A percentile compares a stretch with the other conserved stretches of the same genome.
phyloP scores from a whole-genome alignment of 2,329 filamentous ascomycete genomes.

The Paraphaeosphaeria sporulosa region DNA sequence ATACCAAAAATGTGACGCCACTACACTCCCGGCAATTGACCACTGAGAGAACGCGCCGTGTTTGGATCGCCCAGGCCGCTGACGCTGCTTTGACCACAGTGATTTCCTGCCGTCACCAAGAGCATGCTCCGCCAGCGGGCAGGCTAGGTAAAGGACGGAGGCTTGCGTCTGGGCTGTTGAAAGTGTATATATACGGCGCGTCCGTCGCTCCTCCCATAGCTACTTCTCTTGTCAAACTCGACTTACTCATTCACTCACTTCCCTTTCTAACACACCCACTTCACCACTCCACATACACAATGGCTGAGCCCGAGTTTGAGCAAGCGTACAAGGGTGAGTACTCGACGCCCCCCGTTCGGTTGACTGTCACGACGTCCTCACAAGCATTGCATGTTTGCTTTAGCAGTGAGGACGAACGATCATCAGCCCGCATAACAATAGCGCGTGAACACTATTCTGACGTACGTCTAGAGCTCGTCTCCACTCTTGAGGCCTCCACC shows the following conservation, averaged over 20 bases:
- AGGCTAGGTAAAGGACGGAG: conserved; percentile 11
- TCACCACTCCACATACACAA: conserved; percentile 47
- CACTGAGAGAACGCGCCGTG: conserved; percentile 61
- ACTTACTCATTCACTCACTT: background rate
- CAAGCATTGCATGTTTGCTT: background rate
- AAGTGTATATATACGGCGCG: conserved; percentile 39
- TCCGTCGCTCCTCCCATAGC: conserved; percentile 18
- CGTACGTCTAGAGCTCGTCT: conserved; percentile 76
- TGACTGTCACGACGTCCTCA: background rate
- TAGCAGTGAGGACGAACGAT: background rate
- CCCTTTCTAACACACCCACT: conserved; percentile 3
- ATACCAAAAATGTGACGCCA: conserved; percentile 33
- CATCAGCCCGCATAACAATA: background rate
- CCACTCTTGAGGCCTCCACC: conserved; percentile 90
- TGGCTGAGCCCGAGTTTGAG: conserved; percentile 98
- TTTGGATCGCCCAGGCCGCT: conserved; percentile 90
- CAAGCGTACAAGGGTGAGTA: conserved; percentile 91
- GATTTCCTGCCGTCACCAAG: conserved; percentile 26
- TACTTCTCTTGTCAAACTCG: conserved; percentile 17
- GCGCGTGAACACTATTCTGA: conserved; percentile 18
- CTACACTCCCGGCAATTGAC: conserved; percentile 29
- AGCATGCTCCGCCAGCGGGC: conserved; percentile 27
- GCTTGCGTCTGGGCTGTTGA: conserved; percentile 18
- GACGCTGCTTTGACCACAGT: conserved; percentile 62
- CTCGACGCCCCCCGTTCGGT: background rate